These are phyloP conservation scores for Aaosphaeria pasadenensis DNA, from an alignment of 2,329 filamentous ascomycete species.

Conservation along the genomic window DNA sequence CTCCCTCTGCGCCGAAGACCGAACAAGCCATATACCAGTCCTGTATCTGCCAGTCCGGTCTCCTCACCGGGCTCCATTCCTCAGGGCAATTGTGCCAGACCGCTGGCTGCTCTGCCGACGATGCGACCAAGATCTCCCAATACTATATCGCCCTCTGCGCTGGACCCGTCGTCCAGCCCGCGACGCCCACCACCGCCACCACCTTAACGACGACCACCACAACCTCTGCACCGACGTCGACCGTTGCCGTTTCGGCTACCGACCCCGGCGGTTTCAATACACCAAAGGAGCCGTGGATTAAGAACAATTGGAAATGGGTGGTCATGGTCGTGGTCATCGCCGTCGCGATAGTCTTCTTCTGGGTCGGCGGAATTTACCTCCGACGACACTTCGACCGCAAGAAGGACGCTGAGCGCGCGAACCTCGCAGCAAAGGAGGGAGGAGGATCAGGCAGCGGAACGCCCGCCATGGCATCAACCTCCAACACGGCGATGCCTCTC, in stretches of 20 bases:
- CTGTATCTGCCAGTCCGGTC: conserved; percentile 70
- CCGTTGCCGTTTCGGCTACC: conserved; percentile 10
- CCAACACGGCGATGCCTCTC: background rate
- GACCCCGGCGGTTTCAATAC: conserved; percentile 5
- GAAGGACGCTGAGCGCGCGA: conserved; percentile 7
- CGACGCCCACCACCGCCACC: conserved; percentile 10
- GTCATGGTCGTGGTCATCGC: conserved; percentile 75
- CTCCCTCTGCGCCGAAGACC: conserved; percentile 51
- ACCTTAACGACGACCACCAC: conserved; percentile 20
- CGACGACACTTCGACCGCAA: conserved; percentile 4
- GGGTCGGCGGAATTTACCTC: conserved; percentile 5
- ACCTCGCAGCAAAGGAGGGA: conserved; percentile 3
- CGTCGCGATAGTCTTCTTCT: conserved; percentile 58
- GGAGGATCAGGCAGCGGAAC: background rate
- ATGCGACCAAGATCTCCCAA: conserved; percentile 57
- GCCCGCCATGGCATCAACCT: background rate
- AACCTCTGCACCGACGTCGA: background rate
- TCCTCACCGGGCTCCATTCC: conserved; percentile 57
- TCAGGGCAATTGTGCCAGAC: conserved; percentile 61
- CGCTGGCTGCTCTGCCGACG: conserved; percentile 55
- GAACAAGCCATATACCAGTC: conserved; percentile 56
- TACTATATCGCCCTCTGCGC: conserved; percentile 71
- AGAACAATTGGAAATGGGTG: conserved; percentile 74
- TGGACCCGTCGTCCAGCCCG: conserved; percentile 8
- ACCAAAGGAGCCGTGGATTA: conserved; percentile 52